Evolutionary conservation across 352 stramenopile genomes (phyloP).

Genomic region (Albugo laibachii): DNA sequence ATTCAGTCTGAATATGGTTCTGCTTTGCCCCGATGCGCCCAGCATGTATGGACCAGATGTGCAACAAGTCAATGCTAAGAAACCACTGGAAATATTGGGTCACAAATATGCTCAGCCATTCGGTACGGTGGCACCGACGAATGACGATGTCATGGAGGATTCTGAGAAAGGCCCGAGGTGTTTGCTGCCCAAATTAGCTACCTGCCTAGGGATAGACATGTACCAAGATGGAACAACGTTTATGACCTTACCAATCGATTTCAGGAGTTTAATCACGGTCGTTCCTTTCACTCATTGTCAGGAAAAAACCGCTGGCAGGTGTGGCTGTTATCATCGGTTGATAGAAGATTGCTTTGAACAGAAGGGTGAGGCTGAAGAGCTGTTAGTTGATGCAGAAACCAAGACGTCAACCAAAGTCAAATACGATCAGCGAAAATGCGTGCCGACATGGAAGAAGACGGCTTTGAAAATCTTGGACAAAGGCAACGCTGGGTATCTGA

Average conservation of each 20-base stretch:
- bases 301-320: conserved; percentile 30
- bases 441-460: conserved; percentile 22
- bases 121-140: too few species aligned
- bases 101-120: conserved; percentile 1
- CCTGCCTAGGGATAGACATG: conserved; percentile 30
- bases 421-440: conserved; percentile 48
- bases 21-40: conserved; percentile 55
- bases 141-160: conserved; percentile 4
- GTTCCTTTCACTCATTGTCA: conserved; percentile 59
- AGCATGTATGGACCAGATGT: conserved; percentile 55
- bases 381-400: conserved; percentile 14
- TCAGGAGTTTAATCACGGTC: conserved; percentile 36
- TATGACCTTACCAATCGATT: conserved; percentile 30
- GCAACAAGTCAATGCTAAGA: conserved; percentile 2
- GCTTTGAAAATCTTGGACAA: conserved; percentile 37
- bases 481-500: conserved; percentile 26
- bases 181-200: conserved; percentile 42
- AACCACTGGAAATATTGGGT: background rate
- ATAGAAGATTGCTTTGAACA: conserved; percentile 43
- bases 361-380: conserved; percentile 16
- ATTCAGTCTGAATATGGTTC: conserved; percentile 50
- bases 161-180: conserved; percentile 12
- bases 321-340: conserved; percentile 46
- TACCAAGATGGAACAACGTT: conserved; percentile 26
- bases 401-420: conserved; percentile 11